phyloP scores from a whole-genome alignment of 202 grass and related monocot genomes.

The Setaria italica region DNA sequence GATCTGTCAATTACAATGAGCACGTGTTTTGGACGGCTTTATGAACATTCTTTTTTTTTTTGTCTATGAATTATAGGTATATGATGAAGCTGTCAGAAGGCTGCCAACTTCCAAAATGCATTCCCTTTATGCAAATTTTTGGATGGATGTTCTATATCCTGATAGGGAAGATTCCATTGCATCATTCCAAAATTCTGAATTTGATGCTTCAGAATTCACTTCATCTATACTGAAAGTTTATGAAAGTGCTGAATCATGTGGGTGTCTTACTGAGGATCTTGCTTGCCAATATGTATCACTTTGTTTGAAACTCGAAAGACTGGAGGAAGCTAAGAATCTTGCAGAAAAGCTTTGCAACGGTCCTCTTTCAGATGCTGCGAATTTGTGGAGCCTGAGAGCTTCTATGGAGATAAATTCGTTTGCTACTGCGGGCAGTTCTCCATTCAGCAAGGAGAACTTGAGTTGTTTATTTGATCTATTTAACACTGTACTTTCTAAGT shows the following conservation, averaged over 20 bases:
- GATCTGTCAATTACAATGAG: neutral
- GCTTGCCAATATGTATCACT: slow-evolving; percentile 80
- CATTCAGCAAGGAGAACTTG: slow-evolving; percentile 60
- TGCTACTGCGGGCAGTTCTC: slow-evolving; percentile 49
- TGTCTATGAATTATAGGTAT: slow-evolving; percentile 58
- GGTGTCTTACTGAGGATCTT: slow-evolving; percentile 78
- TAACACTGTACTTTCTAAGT: slow-evolving; percentile 53
- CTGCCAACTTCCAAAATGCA: slow-evolving; percentile 84
- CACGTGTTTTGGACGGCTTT: neutral
- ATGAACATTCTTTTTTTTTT: slow-evolving; percentile 3
- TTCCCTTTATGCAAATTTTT: slow-evolving; percentile 86
- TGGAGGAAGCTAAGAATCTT: slow-evolving; percentile 77
- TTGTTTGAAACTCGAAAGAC: slow-evolving; percentile 63
- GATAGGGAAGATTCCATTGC: slow-evolving; percentile 54
- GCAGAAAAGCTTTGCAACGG: slow-evolving; percentile 69
- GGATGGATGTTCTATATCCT: slow-evolving; percentile 57
- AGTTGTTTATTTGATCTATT: slow-evolving; percentile 69
- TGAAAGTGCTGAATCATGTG: slow-evolving; percentile 68
- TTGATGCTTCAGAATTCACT: slow-evolving; percentile 59
- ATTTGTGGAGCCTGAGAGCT: slow-evolving; percentile 74
- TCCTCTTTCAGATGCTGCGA: slow-evolving; percentile 65
- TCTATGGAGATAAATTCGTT: slow-evolving; percentile 73
- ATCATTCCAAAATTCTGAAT: slow-evolving; percentile 47
- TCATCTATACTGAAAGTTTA: slow-evolving; percentile 70
- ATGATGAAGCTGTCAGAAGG: slow-evolving; percentile 78